phyloP scores from a whole-genome alignment of 2,329 filamentous ascomycete genomes.

The Ceratocystiopsis minuta region DNA sequence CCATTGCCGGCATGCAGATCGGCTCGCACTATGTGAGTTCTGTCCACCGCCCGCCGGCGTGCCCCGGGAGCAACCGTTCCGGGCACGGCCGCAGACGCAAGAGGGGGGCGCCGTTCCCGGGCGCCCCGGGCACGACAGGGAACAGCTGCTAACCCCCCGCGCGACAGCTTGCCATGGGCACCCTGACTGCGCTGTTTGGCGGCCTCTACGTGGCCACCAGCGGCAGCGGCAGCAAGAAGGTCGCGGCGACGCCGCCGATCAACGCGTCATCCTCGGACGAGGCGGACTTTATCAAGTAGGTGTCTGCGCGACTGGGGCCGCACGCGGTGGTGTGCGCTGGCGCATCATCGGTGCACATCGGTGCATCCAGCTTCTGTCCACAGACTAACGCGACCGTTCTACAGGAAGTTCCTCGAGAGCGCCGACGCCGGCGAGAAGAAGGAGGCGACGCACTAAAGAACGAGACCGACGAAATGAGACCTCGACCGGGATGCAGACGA shows the following conservation, averaged over 20 bases:
- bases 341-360: no score
- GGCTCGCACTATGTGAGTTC: constrained; percentile 41
- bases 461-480: no score
- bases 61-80: no score
- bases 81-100: not conserved
- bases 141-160: not conserved
- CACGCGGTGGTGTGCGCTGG: no score
- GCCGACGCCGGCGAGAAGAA: constrained; percentile 24
- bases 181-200: constrained; percentile 32
- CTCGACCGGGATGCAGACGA: no score
- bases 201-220: constrained; percentile 28
- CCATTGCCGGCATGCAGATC: constrained; percentile 38
- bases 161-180: constrained; percentile 36
- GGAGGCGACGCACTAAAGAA: constrained; percentile 6
- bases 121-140: not conserved
- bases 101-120: not conserved
- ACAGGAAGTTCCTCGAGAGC: constrained; percentile 29
- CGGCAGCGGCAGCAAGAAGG: constrained; percentile 26
- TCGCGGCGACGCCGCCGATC: constrained; percentile 34
- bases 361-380: no score
- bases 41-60: not conserved
- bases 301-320: not conserved
- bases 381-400: constrained; percentile 3
- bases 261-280: constrained; percentile 44
- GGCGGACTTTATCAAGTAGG: constrained; percentile 48